Conservation (phyloP, 2,329 filamentous ascomycete species). For the Tetracladium maxilliforme region DNA sequence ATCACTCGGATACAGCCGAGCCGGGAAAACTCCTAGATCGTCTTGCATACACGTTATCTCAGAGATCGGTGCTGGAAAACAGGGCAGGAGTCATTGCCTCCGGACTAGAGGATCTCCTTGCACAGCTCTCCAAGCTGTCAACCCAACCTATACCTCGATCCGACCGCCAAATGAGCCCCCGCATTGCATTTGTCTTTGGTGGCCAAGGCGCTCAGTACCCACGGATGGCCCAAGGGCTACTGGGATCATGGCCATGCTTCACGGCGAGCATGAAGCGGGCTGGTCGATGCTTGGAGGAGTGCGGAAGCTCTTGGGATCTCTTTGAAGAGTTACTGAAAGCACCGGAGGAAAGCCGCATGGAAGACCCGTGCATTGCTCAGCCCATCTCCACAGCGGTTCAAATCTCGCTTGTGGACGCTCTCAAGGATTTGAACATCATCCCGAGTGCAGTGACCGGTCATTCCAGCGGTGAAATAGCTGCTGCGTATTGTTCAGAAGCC, state of each 20-base stretch:
- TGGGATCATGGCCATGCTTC: too few species aligned
- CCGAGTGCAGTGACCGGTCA: constrained; percentile 26
- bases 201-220: constrained; percentile 13
- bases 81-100: too few species aligned
- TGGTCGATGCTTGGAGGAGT: too few species aligned
- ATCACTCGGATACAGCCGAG: neutral
- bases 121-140: too few species aligned
- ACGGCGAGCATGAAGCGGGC: too few species aligned
- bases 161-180: too few species aligned
- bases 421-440: constrained; percentile 25
- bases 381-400: constrained; percentile 19
- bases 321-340: constrained; percentile 1
- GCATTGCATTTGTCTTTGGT: constrained; percentile 11
- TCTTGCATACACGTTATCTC: constrained; percentile 4
- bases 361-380: too few species aligned
- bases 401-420: constrained; percentile 22
- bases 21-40: neutral
- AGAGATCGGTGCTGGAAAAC: constrained; percentile 1
- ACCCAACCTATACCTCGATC: constrained; percentile 1
- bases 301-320: too few species aligned
- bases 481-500: constrained; percentile 15
- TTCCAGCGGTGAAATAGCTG: constrained; percentile 15
- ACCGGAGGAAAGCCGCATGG: constrained; percentile 1
- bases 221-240: constrained; percentile 10
- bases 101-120: too few species aligned